Evolutionary conservation across 176 grass and related monocot genomes (phyloP).

Genomic region (barley (Hordeum vulgare)): DNA sequence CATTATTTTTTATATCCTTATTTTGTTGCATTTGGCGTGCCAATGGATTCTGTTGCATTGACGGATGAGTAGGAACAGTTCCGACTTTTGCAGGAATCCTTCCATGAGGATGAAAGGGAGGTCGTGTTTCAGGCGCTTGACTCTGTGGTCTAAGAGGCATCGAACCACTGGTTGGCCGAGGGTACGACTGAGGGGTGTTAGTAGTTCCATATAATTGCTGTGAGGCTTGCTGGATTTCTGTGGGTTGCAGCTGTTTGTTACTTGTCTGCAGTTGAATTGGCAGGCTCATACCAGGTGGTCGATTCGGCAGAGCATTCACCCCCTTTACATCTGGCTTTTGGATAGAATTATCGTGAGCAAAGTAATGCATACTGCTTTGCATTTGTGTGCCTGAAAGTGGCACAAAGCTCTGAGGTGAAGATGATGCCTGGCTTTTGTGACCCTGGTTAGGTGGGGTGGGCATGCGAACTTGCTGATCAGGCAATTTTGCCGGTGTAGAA

Average conservation of each 20-base stretch:
- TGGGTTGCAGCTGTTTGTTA: slow-evolving; percentile 36
- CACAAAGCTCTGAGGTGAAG: slow-evolving; percentile 27
- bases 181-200: slow-evolving; percentile 29
- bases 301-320: slow-evolving; percentile 27
- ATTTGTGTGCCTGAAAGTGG: slow-evolving; percentile 29
- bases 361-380: slow-evolving; percentile 19
- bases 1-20: slow-evolving; percentile 39
- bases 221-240: slow-evolving; percentile 31
- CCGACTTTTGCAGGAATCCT: slow-evolving; percentile 23
- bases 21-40: slow-evolving; percentile 39
- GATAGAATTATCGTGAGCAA: slow-evolving; percentile 25
- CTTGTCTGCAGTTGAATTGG: slow-evolving; percentile 29
- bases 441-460: slow-evolving; percentile 42
- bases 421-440: slow-evolving; percentile 28
- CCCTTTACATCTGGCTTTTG: slow-evolving; percentile 34
- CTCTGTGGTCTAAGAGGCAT: slow-evolving; percentile 23
- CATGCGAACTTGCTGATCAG: slow-evolving; percentile 34
- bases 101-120: slow-evolving; percentile 37
- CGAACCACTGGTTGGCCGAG: slow-evolving; percentile 38
- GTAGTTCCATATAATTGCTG: slow-evolving; percentile 38
- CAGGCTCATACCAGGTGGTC: slow-evolving; percentile 22
- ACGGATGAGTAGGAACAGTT: slow-evolving; percentile 13
- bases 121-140: slow-evolving; percentile 21
- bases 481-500: slow-evolving; percentile 33
- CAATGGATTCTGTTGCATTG: slow-evolving; percentile 21